Base-by-base conservation (phyloP, 2,329 filamentous ascomycete species). In the Gaeumannomyces tritici region DNA sequence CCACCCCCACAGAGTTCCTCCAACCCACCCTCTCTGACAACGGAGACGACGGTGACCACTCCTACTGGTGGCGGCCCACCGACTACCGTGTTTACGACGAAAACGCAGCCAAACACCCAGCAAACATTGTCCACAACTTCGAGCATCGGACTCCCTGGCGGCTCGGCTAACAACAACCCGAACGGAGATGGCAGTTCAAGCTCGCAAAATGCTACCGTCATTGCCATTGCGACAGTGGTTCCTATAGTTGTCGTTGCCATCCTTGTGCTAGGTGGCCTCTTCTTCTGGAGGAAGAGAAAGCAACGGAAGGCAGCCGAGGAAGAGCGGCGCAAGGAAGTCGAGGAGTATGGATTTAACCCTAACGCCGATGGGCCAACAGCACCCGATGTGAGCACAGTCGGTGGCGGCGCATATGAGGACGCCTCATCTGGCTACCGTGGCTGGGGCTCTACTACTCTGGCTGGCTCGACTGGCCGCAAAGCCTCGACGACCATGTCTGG, bases 321-420 rank as follows among this genome's bases (percentile, higher is more conserved):
- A 72, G 86, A 93, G 69, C 86, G 95, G 60, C 86, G 93, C 66
- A 97, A 97, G 77, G 95, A 99, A 75, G 92, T 97, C 13, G 93
- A 98, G 73, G 95, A 98, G 72, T 98, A 98, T 73, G 89, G 90
- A 35, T 98, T 93, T 80, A 98, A 98, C 74, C 95, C 95, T n/a
- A 98, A 98, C 75, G 88, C 92, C 64, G 93, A 97, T 72, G 59
- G 35, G 12, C 91, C 93, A 0, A 91, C 89, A 0, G 80, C 96
- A 15, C 83, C 77, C 8, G 77, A 77, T 13, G 73, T 83, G 62
- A 69, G 67, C 11, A 69, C 62, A 0, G 63, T 62, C 15, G 79
- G 75, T 15, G 84, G 83, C 62, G 82, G 82, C 61, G 77, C 82
- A 55, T 86, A 86, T 68, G 90, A 96, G 71, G 89, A 91, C 66